Base-by-base conservation (phyloP, 1,284 basidiomycete genomes). In the Takashimella koratensis region DNA sequence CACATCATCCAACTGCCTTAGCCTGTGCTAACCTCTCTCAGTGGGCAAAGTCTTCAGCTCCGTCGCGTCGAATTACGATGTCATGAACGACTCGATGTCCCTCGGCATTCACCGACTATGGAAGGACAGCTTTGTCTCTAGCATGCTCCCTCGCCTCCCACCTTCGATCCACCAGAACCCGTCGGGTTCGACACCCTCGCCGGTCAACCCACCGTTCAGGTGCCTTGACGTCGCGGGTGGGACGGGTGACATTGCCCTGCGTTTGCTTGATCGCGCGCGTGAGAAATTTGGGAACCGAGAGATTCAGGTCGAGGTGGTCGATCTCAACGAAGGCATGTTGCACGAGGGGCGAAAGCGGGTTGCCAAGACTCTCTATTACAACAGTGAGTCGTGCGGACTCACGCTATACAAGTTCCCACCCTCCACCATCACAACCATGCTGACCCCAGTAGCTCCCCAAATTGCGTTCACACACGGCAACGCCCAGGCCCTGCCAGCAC, bases 11-110 rank as follows among this genome's bases (percentile, higher is more conserved):
- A 36, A 36, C 20, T 30, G 44, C 22, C 40, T 46, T 13, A 4
- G n/a, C n/a, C n/a, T n/a, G n/a, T n/a, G n/a, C 11, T 43, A 40
- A 49, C 36, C 27, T 36, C 13, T 16, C 19, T 19, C 46, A 74
- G 95, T 99, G 54, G 90, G 89, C 63, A 82, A 83, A 58, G 94
- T 99, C 51, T 99, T 99, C 78, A 87, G 90, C 65, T 95, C 90
- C 4, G 95, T 99, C 51, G 93, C 96, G 42, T 89, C 90, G 41
- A 90, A 85, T 51, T 99, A 98, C 77, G 95, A 98, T 76, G 76
- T 98, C 42, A 97, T 98, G 94, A 99, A 99, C 80, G 96, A 98
- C 72, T 91, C 93, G 23, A 91, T 95, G 79, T 98, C 95, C 4
- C 78, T 98, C 55, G 96, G 96, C 27, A 87, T 98, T 23, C 96